A percentile compares a stretch with the other conserved stretches of the same genome.
phyloP scores from a whole-genome alignment of 1,284 basidiomycete genomes.

The Cryptococcus depauperatus region DNA sequence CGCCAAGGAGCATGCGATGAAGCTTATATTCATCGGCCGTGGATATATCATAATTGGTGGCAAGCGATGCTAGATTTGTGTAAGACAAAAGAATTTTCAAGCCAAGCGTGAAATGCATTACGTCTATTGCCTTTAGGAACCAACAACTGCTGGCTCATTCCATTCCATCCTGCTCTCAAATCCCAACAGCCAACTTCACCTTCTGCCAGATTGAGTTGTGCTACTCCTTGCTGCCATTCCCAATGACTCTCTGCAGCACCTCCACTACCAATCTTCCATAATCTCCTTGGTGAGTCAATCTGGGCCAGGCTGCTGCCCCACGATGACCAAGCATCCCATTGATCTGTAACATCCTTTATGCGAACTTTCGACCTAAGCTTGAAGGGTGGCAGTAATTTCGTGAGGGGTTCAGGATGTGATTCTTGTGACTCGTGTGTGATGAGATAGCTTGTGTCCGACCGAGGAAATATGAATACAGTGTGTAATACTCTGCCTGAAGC shows the following conservation, averaged over 20 bases:
- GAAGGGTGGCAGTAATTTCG: slow-evolving; percentile 51
- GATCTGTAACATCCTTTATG: slow-evolving; percentile 62
- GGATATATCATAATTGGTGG: slow-evolving; percentile 16
- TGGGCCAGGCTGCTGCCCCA: slow-evolving; percentile 52
- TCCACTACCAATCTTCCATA: slow-evolving; percentile 38
- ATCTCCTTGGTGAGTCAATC: slow-evolving; percentile 11
- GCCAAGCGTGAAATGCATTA: too few species aligned
- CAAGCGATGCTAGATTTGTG: slow-evolving; percentile 15
- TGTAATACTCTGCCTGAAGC: slow-evolving; percentile 86
- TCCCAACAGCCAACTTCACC: slow-evolving; percentile 50
- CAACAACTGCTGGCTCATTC: slow-evolving; percentile 67
- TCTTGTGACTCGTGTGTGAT: slow-evolving; percentile 53
- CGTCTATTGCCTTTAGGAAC: slow-evolving; percentile 62
- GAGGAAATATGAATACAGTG: slow-evolving; percentile 75
- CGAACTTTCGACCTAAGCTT: slow-evolving; percentile 84
- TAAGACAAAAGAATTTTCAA: background rate
- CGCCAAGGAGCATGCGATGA: slow-evolving; percentile 71
- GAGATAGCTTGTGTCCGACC: slow-evolving; percentile 39
- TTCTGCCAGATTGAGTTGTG: slow-evolving; percentile 17
- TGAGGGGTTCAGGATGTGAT: slow-evolving; percentile 62
- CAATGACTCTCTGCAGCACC: slow-evolving; percentile 39
- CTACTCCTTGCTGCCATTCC: slow-evolving; percentile 22
- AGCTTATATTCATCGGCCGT: slow-evolving; percentile 54
- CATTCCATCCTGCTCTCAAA: slow-evolving; percentile 55
- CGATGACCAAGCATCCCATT: slow-evolving; percentile 70